Evolutionary conservation across 441 rosid genomes (phyloP), one percentile per base, ranked within the genome.

Genomic region (Omphalea diandra): DNA sequence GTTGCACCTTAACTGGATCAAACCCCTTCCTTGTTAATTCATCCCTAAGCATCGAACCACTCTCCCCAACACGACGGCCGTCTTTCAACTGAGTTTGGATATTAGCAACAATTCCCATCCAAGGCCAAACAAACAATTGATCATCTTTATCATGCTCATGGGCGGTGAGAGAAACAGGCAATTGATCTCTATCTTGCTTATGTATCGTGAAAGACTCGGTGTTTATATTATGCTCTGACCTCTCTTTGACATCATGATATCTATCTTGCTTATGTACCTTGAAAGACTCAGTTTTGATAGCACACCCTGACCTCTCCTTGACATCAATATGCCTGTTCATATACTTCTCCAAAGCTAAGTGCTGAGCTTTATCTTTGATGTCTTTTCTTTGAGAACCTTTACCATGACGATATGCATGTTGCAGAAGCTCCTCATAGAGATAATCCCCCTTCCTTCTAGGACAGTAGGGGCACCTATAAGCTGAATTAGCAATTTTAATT

Each of bases 21-120:
- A 87, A 88, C 22, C 97, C 98, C 65, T 82, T 74, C 27, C 12
- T 65, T 52, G 58, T 29, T 11, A 93, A 36, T 22, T 89, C 87
- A 32, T 86, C 84, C 74, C 56, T 75, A 18, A 87, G 52, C 60
- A 77, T 81, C 35, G 79, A 60, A 44, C 95, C 95, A 78, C 95
- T 86, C 47, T 75, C 81, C 12, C 80, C 86, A 40, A 79, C 69
- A 63, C 33, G 67, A 38, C 53, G 80, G 24, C 88, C 81, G 60
- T 61, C 76, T 46, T 76, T 63, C 2, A 68, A 4, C 17, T 58
- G 69, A 17, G 88, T 84, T 68, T 26, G 72, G 18, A 87, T 70
- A 67, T 90, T 90, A 1, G 87, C 95, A 68, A 90, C 38, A 46
- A 90, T 76, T 6, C 93, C 98, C 75, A 75, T 78, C 84, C 90